Evolutionary conservation across 768 basidiomycete species (phyloP).

Genomic region (Wakefieldia striispora): DNA sequence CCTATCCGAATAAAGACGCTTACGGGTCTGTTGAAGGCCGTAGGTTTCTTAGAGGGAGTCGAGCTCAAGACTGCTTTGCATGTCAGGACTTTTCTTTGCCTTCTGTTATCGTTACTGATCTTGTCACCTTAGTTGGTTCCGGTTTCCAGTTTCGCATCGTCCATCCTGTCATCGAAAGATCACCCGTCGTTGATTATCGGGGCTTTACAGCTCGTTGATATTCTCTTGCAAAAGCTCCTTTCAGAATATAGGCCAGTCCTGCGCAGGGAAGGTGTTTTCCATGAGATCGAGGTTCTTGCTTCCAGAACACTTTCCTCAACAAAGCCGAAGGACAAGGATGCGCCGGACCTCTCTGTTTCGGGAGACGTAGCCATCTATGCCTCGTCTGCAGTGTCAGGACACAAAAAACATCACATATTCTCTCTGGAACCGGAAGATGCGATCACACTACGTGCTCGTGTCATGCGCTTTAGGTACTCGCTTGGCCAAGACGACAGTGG

Average conservation of each 20-base stretch:
- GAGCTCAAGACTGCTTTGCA: conserved; percentile 74
- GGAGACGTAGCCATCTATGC: conserved; percentile 39
- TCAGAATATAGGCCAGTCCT: conserved; percentile 85
- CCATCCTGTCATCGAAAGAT: conserved; percentile 90
- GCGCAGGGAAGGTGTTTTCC: conserved; percentile 93
- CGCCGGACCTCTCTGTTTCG: conserved; percentile 32
- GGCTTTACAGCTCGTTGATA: conserved; percentile 90
- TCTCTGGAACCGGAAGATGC: conserved; percentile 85
- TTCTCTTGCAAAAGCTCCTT: conserved; percentile 82
- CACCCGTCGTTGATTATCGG: conserved; percentile 83
- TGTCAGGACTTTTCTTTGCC: conserved; percentile 45
- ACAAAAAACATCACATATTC: conserved; percentile 67
- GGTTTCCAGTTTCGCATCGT: conserved; percentile 92
- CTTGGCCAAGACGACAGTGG: conserved; percentile 51
- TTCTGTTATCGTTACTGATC: conserved; percentile 4
- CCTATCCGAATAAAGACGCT: conserved; percentile 88
- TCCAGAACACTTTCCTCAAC: conserved; percentile 55
- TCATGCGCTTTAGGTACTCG: conserved; percentile 83
- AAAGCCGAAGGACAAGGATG: conserved; percentile 48
- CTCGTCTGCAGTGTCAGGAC: conserved; percentile 52
- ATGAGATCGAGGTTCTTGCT: conserved; percentile 84
- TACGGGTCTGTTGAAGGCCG: conserved; percentile 84
- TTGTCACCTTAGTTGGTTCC: conserved; percentile 70
- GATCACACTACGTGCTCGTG: conserved; percentile 86
- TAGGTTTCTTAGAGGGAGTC: conserved; percentile 81